These are phyloP conservation scores for Aspergillus coremiiformis DNA, from an alignment of 495 filamentous ascomycete species.

Conservation along the genomic window DNA sequence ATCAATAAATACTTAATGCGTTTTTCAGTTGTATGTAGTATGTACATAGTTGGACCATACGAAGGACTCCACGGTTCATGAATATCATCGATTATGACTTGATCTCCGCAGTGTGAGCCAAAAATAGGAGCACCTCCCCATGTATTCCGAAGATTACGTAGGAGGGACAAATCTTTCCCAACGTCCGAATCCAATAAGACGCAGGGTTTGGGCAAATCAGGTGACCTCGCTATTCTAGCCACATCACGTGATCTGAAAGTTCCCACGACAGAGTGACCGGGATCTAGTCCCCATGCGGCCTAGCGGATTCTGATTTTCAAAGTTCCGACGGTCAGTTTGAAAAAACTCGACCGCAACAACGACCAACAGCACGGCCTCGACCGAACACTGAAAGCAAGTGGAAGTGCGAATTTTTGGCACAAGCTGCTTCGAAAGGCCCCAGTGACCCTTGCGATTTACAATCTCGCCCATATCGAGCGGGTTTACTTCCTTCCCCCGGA, in stretches of 20 bases:
- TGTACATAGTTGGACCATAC: not conserved
- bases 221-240: conserved; percentile 27
- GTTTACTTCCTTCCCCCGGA: not conserved
- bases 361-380: conserved; percentile 39
- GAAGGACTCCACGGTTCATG: not conserved
- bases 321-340: conserved; percentile 36
- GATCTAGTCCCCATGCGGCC: conserved; percentile 19
- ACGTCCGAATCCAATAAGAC: not conserved
- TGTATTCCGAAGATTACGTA: too few species aligned
- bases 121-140: too few species aligned
- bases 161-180: too few species aligned
- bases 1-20: not conserved
- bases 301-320: conserved; percentile 44
- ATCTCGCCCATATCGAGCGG: conserved; percentile 4
- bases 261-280: conserved; percentile 7
- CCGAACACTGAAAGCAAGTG: conserved; percentile 23
- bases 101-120: not conserved
- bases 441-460: conserved; percentile 8
- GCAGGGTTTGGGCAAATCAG: conserved; percentile 26
- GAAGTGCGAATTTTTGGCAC: conserved; percentile 19
- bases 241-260: conserved; percentile 23
- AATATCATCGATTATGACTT: not conserved
- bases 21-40: too few species aligned
- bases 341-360: conserved; percentile 41
- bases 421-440: conserved; percentile 14